Evolutionary conservation across 2,329 filamentous ascomycete genomes (phyloP), one percentile per base, ranked within the genome.

Genomic region (Colletotrichum endophyticum): DNA sequence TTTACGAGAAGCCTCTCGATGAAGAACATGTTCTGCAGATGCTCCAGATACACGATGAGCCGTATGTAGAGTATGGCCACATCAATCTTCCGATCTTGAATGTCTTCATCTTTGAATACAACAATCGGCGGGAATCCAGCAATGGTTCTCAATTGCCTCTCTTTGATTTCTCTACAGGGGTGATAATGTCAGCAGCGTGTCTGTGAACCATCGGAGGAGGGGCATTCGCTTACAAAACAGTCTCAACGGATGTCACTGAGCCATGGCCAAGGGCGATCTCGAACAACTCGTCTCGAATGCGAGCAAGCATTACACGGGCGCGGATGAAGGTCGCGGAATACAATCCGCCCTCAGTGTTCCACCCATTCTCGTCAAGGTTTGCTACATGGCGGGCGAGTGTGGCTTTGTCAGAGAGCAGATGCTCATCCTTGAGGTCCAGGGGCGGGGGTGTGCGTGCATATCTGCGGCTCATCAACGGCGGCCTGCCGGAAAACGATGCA

Each of bases 1-100:
- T 89, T 90, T 27, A 89, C 84, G 11, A 93, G 82, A 0, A 92
- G 85, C 19, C 92, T 85, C 72, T 93, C 89, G 8, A 92, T 83
- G 12, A 93, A 87, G 73, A 93, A 92, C 4, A 90, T 84, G 53
- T 92, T 92, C 57, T 92, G 88, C 1, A 92, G 81, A 62, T 90
- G 87, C 27, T 89, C 86, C 4, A 91, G 84, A 4, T 85, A 84
- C 1, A 90, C 81, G 2, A 92, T 80, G 16, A 90, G 85, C 3
- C 88, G 83, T 7, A 84, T 83, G 68, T 89, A 89, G 1, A 89
- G 76, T 0, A 81, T 79, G 0, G 82, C 77, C 0, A 84, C 75
- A 6, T 83, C 77, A 1, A 82, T 53, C 1, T 82, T 79, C 0
- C 80, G 79, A 9, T 85, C 80, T 13, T 85, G 82, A 2, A 90